Base-by-base conservation (phyloP, 306 rosid genomes). In the Pyrus communis region DNA sequence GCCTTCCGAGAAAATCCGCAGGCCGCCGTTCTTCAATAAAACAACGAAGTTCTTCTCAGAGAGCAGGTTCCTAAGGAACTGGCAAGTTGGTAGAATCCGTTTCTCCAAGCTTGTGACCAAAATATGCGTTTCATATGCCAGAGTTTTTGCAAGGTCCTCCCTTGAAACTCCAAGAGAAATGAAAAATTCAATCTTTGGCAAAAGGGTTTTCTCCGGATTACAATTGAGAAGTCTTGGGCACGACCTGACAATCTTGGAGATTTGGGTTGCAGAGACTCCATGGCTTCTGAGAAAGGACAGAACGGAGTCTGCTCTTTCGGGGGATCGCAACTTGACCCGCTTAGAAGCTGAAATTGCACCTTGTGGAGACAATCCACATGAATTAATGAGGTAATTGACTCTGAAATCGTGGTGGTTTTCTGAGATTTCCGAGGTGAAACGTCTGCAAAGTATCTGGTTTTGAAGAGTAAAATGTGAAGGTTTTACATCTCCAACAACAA, bases 321-420 rank as follows among this genome's bases (percentile, higher is more conserved):
- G 40, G 68, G 68, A 62, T 11, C 45, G 45, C 54, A 84, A 54
- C 23, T 31, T 13, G 12, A 77, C 21, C 65, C 45, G 30, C 59
- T 77, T 27, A 4, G 87, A 80, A 0, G 69, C 70, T 13, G 31
- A 30, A 60, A 68, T 69, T 21, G 84, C 82, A 23, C 59, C n/a
- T 51, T 76, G 64, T 7, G 70, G 79, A 9, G 78, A 68, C 62
- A 84, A 54, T 75, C 87, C 82, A 17, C 87, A 84, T 12, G 84
- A 67, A 27, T 42, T 55, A 3, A 76, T 45, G 64, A 84, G 79
- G 74, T 80, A 84, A 35, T 81, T 80, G 70, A 54, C 68, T 3
- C 5, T 54, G 10, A 19, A 54, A 54, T 54, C 11, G 11, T 19
- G 57, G 54, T 10, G 55, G 49, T 17, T 54, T n/a, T 42, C 7